Conservation (phyloP, 2,329 filamentous ascomycete species). For the Fusarium chlamydosporum region DNA sequence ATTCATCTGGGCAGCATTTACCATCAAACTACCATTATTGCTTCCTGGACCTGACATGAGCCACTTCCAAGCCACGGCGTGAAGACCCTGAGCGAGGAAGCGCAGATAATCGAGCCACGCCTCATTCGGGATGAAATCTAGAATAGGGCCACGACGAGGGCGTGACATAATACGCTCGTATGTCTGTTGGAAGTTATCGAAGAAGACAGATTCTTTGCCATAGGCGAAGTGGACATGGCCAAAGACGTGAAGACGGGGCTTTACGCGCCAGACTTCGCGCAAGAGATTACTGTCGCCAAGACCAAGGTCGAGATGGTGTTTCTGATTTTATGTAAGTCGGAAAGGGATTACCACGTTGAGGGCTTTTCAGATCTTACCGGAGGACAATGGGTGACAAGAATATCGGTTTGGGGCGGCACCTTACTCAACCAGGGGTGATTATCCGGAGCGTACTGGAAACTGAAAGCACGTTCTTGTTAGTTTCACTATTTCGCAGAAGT, state of each 20-base stretch:
- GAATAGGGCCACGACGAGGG: constrained; percentile 59
- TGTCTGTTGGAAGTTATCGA: constrained; percentile 78
- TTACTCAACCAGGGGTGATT: constrained; percentile 79
- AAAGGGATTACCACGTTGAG: neutral
- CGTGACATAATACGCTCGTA: constrained; percentile 76
- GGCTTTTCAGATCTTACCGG: constrained; percentile 63
- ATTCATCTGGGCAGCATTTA: constrained; percentile 71
- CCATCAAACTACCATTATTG: constrained; percentile 65
- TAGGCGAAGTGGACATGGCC: constrained; percentile 86
- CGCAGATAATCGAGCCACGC: constrained; percentile 63
- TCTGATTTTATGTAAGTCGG: constrained; percentile 55
- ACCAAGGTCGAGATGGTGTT: constrained; percentile 76
- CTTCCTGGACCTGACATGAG: constrained; percentile 67
- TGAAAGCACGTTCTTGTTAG: constrained; percentile 50
- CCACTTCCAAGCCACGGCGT: constrained; percentile 68
- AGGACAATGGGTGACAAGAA: constrained; percentile 86
- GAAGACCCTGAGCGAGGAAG: constrained; percentile 62
- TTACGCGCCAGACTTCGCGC: constrained; percentile 79
- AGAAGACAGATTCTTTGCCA: constrained; percentile 78
- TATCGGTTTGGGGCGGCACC: constrained; percentile 79
- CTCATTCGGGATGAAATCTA: constrained; percentile 62
- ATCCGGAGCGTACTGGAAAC: constrained; percentile 78
- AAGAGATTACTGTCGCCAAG: constrained; percentile 80
- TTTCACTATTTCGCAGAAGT: neutral
- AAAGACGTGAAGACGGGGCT: constrained; percentile 83